These are phyloP conservation scores for Arabidopsis thaliana DNA, from an alignment of 345 rosid genomes.

Conservation along the genomic window DNA sequence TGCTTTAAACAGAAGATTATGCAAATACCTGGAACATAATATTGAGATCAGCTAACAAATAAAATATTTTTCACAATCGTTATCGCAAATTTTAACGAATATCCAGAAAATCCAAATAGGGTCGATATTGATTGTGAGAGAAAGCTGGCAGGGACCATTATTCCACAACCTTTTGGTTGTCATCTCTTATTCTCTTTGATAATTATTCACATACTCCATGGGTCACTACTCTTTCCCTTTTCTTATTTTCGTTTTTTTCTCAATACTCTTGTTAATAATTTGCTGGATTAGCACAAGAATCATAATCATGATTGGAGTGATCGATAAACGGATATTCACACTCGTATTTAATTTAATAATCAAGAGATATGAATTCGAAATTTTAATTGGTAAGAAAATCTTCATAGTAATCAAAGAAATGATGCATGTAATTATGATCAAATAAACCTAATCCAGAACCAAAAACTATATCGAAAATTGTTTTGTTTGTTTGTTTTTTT, in stretches of 20 bases:
- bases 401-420: slow-evolving; percentile 9
- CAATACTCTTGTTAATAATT: slow-evolving; percentile 24
- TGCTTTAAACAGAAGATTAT: not conserved
- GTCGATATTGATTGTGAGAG: slow-evolving; percentile 43
- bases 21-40: not conserved
- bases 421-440: slow-evolving; percentile 16
- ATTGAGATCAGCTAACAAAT: not conserved
- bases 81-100: slow-evolving; percentile 31
- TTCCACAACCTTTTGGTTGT: slow-evolving; percentile 52
- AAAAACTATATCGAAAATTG: not conserved
- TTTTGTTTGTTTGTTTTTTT: not conserved
- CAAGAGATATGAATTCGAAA: slow-evolving; percentile 21
- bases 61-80: not conserved
- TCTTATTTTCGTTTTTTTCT: slow-evolving; percentile 6
- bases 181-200: slow-evolving; percentile 48
- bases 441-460: not conserved
- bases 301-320: slow-evolving; percentile 35
- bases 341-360: not conserved
- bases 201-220: slow-evolving; percentile 43
- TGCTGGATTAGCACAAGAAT: slow-evolving; percentile 45
- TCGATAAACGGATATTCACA: slow-evolving; percentile 16
- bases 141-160: slow-evolving; percentile 53
- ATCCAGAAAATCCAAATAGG: slow-evolving; percentile 39
- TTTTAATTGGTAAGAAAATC: not conserved
- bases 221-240: slow-evolving; percentile 39